Evolutionary conservation across 1,284 basidiomycete species (phyloP).

Genomic region (Cutaneotrichosporon cyanovorans): DNA sequence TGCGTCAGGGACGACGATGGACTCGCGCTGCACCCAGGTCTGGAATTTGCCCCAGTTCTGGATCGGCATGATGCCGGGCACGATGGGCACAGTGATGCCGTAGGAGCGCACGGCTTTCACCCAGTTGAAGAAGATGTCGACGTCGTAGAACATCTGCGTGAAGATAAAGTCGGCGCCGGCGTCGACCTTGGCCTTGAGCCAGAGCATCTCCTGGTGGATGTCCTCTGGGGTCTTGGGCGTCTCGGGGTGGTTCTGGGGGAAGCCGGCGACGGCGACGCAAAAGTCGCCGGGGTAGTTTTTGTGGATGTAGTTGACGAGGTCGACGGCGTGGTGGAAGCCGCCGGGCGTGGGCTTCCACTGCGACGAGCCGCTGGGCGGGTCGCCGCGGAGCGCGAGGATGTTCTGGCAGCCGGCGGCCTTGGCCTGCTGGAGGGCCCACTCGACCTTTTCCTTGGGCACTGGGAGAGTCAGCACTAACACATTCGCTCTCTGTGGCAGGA

Average conservation of each 20-base stretch:
- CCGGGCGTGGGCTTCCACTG: slow-evolving; percentile 85
- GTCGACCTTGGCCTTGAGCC: slow-evolving; percentile 83
- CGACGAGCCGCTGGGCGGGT: slow-evolving; percentile 78
- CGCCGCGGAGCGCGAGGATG: slow-evolving; percentile 88
- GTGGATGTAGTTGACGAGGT: slow-evolving; percentile 82
- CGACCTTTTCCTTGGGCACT: slow-evolving; percentile 86
- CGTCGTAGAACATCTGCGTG: slow-evolving; percentile 96
- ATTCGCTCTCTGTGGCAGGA: too few species aligned
- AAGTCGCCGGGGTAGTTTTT: slow-evolving; percentile 78
- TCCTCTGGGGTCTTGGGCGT: slow-evolving; percentile 47
- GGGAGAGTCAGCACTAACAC: not conserved
- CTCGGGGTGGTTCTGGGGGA: slow-evolving; percentile 69
- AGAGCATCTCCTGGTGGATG: slow-evolving; percentile 63
- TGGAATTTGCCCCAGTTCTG: slow-evolving; percentile 97
- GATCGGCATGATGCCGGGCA: slow-evolving; percentile 88
- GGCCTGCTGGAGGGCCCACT: slow-evolving; percentile 85
- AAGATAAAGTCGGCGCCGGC: slow-evolving; percentile 94
- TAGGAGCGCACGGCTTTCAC: slow-evolving; percentile 71
- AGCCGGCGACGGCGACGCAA: slow-evolving; percentile 86
- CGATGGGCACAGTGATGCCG: slow-evolving; percentile 87
- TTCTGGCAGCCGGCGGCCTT: slow-evolving; percentile 88
- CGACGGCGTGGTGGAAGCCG: slow-evolving; percentile 80
- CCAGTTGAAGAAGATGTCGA: slow-evolving; percentile 76
- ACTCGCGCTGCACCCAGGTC: slow-evolving; percentile 81
- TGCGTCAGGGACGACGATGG: slow-evolving; percentile 70